A percentile compares a stretch with the other conserved stretches of the same genome.
Evolutionary conservation across 768 basidiomycete genomes (phyloP).

Genomic region (Arthromyces matolae): DNA sequence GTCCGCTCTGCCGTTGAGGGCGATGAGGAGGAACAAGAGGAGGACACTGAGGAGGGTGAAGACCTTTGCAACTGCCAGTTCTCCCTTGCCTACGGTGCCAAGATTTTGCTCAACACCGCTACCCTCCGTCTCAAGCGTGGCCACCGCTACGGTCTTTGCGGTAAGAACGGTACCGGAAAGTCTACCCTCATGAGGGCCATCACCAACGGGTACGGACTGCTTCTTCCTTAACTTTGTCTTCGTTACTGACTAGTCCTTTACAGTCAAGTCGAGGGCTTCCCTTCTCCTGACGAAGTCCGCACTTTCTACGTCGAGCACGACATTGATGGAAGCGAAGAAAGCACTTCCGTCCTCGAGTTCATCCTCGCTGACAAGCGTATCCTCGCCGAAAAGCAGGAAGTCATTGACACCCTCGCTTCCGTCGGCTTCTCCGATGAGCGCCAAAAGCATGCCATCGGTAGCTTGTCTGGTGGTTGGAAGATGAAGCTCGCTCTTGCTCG

Average conservation of each 20-base stretch:
- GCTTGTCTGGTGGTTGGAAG: constrained; percentile 98
- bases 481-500: constrained; percentile 98
- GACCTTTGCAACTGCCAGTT: constrained; percentile 99
- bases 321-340: constrained; percentile 92
- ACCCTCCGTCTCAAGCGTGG: constrained; percentile 97
- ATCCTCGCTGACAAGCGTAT: constrained; percentile 85
- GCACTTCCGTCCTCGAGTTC: constrained; percentile 86
- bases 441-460: constrained; percentile 81
- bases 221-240: constrained; percentile 4
- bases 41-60: constrained; percentile 97
- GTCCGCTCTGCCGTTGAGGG: constrained; percentile 85
- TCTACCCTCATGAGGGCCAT: constrained; percentile 92
- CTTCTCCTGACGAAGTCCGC: constrained; percentile 93
- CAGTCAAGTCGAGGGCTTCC: constrained; percentile 95
- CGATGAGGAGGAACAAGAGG: constrained; percentile 62
- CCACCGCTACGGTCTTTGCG: constrained; percentile 97
- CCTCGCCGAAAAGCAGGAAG: constrained; percentile 61
- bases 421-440: constrained; percentile 91
- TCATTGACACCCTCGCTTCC: constrained; percentile 77
- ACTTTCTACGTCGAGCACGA: constrained; percentile 99
- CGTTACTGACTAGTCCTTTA: constrained; percentile 26
- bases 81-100: constrained; percentile 98
- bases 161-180: constrained; percentile 98
- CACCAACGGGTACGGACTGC: constrained; percentile 63
- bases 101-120: constrained; percentile 96